Base-by-base conservation (phyloP, 208 protist genomes). In the Leishmania amazonensis region DNA sequence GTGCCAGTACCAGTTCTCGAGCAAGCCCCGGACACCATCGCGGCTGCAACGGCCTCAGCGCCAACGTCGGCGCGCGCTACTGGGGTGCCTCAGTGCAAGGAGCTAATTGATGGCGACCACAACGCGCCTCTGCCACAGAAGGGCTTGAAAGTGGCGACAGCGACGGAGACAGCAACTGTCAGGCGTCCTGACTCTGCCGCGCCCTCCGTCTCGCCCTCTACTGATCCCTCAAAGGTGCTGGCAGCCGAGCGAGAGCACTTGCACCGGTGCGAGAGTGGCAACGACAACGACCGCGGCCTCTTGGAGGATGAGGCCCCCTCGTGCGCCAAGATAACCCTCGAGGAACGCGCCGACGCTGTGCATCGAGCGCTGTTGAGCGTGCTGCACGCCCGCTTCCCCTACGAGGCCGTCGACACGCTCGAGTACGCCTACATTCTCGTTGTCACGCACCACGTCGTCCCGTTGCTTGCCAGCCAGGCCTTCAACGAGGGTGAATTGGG, bases 381-480 rank as follows among this genome's bases (percentile, higher is more conserved):
- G 7, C 82, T 93, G 38, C 75, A 89, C 54, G 75, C 82, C 21
- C 92, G 87, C n/a, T 93, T 94, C 72, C 90, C 92, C 11, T 95
- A 95, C 78, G 92, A 96, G 82, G 40, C 76, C 28, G 67, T 47
- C 24, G 90, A 94, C 77, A 92, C 90, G 3, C 82, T 96, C 5
- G 89, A 96, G 78, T 67, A 93, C 77, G 92, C 85, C 28, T 94
- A 94, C 82, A 67, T 96, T 15, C 84, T 96, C 38, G 88, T 83
- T 17, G 67, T 96, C 54, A 96, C 90, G 13, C 92, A 96, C 82
- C 80, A 83, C 70, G 78, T 87, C 24, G 67, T 83, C 1, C 85
- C 81, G 28, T 85, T 82, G n/a, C 70, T 94, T 49, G 53, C 83
- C 21, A 77, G 73, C 1, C 85, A 47, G 67, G 67, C 83, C 72